A percentile compares a stretch with the other conserved stretches of the same genome.
phyloP scores from a whole-genome alignment of 352 stramenopile genomes.

The Blastocystis sp. region DNA sequence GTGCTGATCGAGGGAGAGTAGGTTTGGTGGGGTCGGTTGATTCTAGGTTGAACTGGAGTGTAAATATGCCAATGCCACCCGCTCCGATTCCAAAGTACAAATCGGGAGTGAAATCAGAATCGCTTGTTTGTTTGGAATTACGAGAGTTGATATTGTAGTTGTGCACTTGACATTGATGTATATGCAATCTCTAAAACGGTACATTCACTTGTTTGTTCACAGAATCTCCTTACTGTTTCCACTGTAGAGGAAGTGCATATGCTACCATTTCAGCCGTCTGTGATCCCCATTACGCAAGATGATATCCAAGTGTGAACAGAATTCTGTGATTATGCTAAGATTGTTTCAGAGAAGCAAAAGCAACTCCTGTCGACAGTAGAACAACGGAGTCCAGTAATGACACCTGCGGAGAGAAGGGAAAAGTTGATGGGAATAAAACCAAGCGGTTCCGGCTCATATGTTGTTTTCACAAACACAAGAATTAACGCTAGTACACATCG shows the following conservation, averaged over 20 bases:
- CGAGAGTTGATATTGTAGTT: too few relatives aligned
- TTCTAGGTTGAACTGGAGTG: neutral
- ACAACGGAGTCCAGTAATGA: neutral
- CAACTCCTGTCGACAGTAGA: neutral
- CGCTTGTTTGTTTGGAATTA: too few relatives aligned
- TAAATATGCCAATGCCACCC: neutral
- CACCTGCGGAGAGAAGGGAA: neutral
- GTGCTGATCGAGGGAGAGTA: neutral
- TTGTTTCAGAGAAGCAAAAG: neutral
- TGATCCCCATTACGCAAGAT: neutral
- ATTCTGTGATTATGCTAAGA: neutral
- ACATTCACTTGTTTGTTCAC: neutral
- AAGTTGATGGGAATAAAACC: neutral
- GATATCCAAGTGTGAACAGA: neutral
- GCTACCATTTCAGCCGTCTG: neutral
- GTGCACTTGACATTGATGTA: too few relatives aligned
- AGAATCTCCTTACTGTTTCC: neutral
- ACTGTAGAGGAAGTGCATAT: neutral
- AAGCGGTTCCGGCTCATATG: neutral
- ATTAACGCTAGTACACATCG: neutral
- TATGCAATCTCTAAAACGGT: too few relatives aligned
- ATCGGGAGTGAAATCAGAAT: neutral
- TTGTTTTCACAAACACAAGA: constrained; percentile 9
- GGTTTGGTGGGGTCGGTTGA: neutral
- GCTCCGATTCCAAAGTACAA: neutral